These are phyloP conservation scores for Malassezia equina DNA, from an alignment of 1,284 basidiomycete genomes.

Conservation along the genomic window DNA sequence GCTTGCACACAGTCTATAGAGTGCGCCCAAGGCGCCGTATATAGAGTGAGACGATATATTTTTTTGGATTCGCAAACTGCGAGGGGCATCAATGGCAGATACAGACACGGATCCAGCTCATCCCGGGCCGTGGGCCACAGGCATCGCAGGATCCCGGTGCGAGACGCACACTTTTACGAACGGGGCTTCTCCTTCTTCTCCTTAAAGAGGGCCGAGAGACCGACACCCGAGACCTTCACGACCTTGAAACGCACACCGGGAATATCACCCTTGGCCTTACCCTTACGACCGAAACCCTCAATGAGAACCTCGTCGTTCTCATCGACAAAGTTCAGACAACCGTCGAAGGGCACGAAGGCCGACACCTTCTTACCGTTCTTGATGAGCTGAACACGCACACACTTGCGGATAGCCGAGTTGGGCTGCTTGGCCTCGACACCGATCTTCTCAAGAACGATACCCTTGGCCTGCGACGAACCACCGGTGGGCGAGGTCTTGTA, in stretches of 20 bases:
- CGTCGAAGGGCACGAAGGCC: conserved; percentile 62
- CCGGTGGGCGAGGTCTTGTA: conserved; percentile 99
- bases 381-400: conserved; percentile 98
- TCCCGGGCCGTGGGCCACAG: neutral
- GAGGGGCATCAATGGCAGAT: conserved; percentile 12
- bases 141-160: neutral
- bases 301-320: conserved; percentile 99
- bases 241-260: conserved; percentile 92
- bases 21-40: neutral
- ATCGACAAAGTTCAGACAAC: conserved; percentile 80
- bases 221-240: conserved; percentile 98
- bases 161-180: conserved; percentile 24
- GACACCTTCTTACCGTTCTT: conserved; percentile 97
- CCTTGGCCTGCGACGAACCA: conserved; percentile 99
- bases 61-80: conserved; percentile 5
- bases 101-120: conserved; percentile 6
- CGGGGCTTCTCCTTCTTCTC: conserved; percentile 45
- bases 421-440: conserved; percentile 81
- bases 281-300: conserved; percentile 98
- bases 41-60: conserved; percentile 11
- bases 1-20: neutral
- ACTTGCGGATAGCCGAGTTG: conserved; percentile 99
- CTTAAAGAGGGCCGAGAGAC: conserved; percentile 55
- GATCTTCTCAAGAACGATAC: conserved; percentile 99
- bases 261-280: conserved; percentile 95